These are phyloP conservation scores for Hanseniaspora mollemarum DNA, from an alignment of 805 yeast species.

Conservation along the genomic window DNA sequence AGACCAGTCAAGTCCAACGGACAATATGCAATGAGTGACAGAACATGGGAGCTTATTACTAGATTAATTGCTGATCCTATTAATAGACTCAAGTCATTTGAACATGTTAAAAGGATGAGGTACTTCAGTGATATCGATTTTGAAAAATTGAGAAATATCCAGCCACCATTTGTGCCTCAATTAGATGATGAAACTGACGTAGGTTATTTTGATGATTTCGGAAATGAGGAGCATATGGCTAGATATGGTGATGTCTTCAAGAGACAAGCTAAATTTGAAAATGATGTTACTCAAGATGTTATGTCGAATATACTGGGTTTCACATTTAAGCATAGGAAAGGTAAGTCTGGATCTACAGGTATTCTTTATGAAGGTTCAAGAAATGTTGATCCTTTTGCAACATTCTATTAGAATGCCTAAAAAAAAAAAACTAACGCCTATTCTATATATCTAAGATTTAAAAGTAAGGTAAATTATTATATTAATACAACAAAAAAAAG, in stretches of 20 bases:
- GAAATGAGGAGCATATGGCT: conserved; percentile 92
- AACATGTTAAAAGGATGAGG: conserved; percentile 65
- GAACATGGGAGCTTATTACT: conserved; percentile 85
- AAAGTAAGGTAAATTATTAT: neutral
- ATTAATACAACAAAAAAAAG: neutral
- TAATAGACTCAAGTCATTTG: conserved; percentile 62
- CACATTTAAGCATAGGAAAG: conserved; percentile 74
- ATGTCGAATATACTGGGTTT: conserved; percentile 82
- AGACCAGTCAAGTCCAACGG: conserved; percentile 91
- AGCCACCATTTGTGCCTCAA: conserved; percentile 95
- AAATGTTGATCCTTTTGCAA: conserved; percentile 32
- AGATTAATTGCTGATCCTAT: conserved; percentile 70
- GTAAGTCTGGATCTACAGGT: conserved; percentile 32
- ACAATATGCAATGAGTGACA: conserved; percentile 80
- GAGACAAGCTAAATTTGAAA: conserved; percentile 75
- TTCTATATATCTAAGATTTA: no score
- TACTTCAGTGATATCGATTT: conserved; percentile 82
- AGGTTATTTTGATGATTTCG: conserved; percentile 95
- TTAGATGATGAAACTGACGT: conserved; percentile 95
- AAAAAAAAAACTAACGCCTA: no score
- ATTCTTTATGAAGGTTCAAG: conserved; percentile 29
- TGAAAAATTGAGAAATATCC: conserved; percentile 50
- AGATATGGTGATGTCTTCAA: conserved; percentile 95
- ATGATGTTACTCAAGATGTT: conserved; percentile 45
- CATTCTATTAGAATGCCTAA: conserved; percentile 27